Base-by-base conservation (phyloP, 2,329 filamentous ascomycete species). In the Chrysoporthe cubensis region DNA sequence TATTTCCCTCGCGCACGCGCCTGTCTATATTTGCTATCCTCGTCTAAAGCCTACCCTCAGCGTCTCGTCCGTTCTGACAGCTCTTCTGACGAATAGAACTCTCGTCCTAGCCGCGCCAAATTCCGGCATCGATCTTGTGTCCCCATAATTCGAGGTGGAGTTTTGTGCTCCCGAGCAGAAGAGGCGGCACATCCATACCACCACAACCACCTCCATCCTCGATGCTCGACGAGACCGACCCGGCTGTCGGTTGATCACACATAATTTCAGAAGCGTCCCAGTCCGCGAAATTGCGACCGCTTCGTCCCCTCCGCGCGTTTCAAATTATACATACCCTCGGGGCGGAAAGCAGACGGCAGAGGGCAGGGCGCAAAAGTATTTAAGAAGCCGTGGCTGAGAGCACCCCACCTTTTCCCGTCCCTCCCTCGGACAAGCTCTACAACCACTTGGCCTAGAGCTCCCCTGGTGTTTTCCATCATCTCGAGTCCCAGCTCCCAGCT, bases 281-380 rank as follows among this genome's bases (percentile, higher is more conserved):
- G 54, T 50, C 61, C 57, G 46, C 46, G 68, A 64, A 62, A 64
- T 64, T 67, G 62, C 62, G 66, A 66, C 66, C 54, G 59, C 61
- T 60, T 61, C 52, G 48, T 70, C 57, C 64, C 66, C 42, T 67
- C 50, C 56, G 52, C 69, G 63, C 56, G 63, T 65, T 65, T 65
- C 63, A 46, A 60, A 56, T 34, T 59, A 63, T 61, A 65, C 68
- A 58, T 58, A 63, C 58, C 43, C 56, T 69, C 52, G 59, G 56
- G 48, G 68, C 66, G 59, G 71, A 73, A 71, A 72, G 72, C 71
- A 60, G 54, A 71, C 73, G 72, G 72, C 73, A 40, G 34, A 70
- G 72, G 73, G 72, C 74, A 72, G 74, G 77, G 76, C 75, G 76
- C 75, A 73, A 75, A 72, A 76, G 74, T 79, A 80, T 77, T 80